Evolutionary conservation across 352 stramenopile species (phyloP), one percentile per base, ranked within the genome.

Genomic region (Pythium phragmiticola): DNA sequence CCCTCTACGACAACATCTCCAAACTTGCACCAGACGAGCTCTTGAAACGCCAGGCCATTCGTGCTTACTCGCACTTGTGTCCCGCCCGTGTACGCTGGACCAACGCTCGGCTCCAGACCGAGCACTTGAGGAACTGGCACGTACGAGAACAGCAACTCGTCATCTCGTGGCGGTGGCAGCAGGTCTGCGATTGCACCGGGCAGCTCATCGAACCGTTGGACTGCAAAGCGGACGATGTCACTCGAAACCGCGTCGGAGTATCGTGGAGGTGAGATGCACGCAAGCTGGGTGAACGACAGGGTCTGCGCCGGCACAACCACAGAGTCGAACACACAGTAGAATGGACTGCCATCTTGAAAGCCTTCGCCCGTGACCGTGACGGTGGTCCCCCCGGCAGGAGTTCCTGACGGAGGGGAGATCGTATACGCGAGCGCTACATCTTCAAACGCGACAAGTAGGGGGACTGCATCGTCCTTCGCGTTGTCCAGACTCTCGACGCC

Each of bases 331-430:
- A 50, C 13, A 34, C 70, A 76, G 21, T 61, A 48, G 12, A 75
- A 55, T 26, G 46, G 21, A 7, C 34, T 21, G 8, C 3, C 7
- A 30, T 49, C 39, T 23, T 55, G 50, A 51, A 73, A 76, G 7
- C 69, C 69, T 62, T 76, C 69, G 4, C 69, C 69, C n/a, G 26
- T 45, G 4, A 76, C 57, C 45, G 21, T 62, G 16, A 76, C n/a
- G 2, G 17, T 21, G 0, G 69, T 73, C 17, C 65, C 58, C 26
- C 69, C 69, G 13, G 30, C 19, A n/a, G 33, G 46, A 39, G 60
- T 57, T 4, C 65, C 69, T 11, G 51, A 48, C 6, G 26, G 16
- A 9, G 69, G 69, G 6, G 46, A 43, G 7, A 76, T 66, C 9
- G 17, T 23, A 41, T 68, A 70, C 0, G 61, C 47, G 7, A 52